Evolutionary conservation across 129 eudicot species (phyloP).

Genomic region (Oenanthe sinensis): DNA sequence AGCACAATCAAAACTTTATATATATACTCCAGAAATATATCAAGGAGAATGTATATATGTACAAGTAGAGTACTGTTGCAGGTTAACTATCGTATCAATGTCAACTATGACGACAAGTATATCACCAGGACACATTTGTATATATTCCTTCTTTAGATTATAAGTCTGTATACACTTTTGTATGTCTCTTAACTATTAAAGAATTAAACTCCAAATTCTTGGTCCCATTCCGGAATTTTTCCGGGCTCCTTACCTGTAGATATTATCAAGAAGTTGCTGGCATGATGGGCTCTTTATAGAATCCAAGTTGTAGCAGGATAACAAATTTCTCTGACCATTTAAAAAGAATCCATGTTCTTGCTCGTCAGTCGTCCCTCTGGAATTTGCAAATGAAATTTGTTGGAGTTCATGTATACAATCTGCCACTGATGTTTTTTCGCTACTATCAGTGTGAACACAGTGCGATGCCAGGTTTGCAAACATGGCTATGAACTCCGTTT

Average conservation of each 20-base stretch:
- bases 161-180: background rate
- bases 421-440: conserved; percentile 65
- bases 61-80: background rate
- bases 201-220: background rate
- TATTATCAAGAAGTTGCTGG: background rate
- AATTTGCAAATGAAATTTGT: conserved; percentile 48
- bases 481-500: conserved; percentile 66
- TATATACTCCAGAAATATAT: background rate
- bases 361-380: conserved; percentile 53
- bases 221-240: background rate
- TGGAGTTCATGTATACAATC: conserved; percentile 85
- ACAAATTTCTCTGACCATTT: conserved; percentile 46
- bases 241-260: background rate
- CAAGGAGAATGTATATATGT: background rate
- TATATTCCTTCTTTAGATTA: background rate
- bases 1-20: background rate
- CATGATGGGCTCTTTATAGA: background rate
- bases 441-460: conserved; percentile 69
- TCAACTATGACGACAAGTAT: background rate
- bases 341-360: conserved; percentile 66
- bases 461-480: conserved; percentile 93
- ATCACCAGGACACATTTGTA: background rate
- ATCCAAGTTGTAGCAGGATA: background rate
- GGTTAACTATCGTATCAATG: background rate
- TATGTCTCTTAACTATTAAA: background rate